Conservation (phyloP, 1,284 basidiomycete species). For the Phaffia rhodozyma region DNA sequence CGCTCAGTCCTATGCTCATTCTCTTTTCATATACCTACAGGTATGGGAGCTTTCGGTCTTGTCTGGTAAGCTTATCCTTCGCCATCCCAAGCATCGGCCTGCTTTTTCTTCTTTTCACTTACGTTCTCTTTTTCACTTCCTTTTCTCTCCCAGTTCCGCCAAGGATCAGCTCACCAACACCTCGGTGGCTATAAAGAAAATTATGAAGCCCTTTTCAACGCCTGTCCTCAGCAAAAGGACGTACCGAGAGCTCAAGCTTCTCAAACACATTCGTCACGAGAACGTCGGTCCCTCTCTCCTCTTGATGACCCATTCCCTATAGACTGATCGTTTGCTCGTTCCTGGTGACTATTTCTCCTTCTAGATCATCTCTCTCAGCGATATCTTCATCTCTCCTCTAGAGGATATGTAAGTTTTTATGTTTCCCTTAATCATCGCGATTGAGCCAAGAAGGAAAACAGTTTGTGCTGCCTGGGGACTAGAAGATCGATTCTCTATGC, state of each 20-base stretch:
- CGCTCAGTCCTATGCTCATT: too few relatives aligned
- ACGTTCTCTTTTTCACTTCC: slow-evolving; percentile 7
- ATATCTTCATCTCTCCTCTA: slow-evolving; percentile 97
- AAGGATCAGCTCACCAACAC: slow-evolving; percentile 93
- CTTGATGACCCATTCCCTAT: not conserved
- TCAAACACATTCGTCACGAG: slow-evolving; percentile 98
- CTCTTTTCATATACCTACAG: not conserved
- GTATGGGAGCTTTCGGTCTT: slow-evolving; percentile 72
- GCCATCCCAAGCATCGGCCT: not conserved
- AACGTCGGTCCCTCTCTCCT: slow-evolving; percentile 48
- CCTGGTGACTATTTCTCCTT: not conserved
- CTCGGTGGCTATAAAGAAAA: slow-evolving; percentile 97
- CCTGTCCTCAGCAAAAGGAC: slow-evolving; percentile 97
- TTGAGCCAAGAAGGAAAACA: too few relatives aligned
- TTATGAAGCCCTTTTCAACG: slow-evolving; percentile 96
- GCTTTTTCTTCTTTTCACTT: not conserved
- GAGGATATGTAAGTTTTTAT: slow-evolving; percentile 69
- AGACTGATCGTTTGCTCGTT: not conserved
- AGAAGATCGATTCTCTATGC: too few relatives aligned
- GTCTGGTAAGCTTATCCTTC: slow-evolving; percentile 56
- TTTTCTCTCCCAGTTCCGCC: slow-evolving; percentile 56
- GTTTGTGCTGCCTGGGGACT: too few relatives aligned
- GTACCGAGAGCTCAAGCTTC: slow-evolving; percentile 93
- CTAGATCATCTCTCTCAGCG: slow-evolving; percentile 94
- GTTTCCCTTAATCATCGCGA: not conserved